These are phyloP conservation scores for Phoma herbarum DNA, from an alignment of 2,329 filamentous ascomycete species.

Conservation along the genomic window DNA sequence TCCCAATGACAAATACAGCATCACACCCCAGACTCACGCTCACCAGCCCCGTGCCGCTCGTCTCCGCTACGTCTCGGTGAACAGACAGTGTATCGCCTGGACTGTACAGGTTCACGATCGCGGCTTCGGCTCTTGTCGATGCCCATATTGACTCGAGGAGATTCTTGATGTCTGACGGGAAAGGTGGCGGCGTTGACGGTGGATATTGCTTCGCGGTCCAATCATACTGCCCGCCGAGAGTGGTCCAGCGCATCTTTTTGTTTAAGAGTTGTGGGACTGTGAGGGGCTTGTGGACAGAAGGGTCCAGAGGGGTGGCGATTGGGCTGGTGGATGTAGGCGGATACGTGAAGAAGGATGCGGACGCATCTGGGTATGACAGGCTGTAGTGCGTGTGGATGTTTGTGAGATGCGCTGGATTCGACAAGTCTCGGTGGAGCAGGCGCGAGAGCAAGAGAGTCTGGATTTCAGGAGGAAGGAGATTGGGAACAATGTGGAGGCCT, in stretches of 20 bases:
- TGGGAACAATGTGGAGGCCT: conserved; percentile 84
- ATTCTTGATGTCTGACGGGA: conserved; percentile 75
- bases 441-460: conserved; percentile 76
- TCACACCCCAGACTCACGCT: conserved; percentile 92
- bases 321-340: conserved; percentile 35
- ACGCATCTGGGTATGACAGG: conserved; percentile 66
- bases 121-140: conserved; percentile 80
- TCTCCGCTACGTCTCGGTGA: conserved; percentile 92
- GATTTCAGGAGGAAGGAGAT: conserved; percentile 72
- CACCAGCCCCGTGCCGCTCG: conserved; percentile 78
- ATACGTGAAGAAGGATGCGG: conserved; percentile 63
- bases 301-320: conserved; percentile 68
- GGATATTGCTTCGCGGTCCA: conserved; percentile 92
- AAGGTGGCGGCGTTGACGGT: conserved; percentile 69
- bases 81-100: conserved; percentile 91
- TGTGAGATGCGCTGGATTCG: conserved; percentile 77
- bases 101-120: conserved; percentile 92
- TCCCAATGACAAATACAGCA: conserved; percentile 83
- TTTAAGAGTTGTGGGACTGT: conserved; percentile 74
- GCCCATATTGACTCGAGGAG: conserved; percentile 78
- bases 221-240: conserved; percentile 93
- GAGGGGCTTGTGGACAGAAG: conserved; percentile 77
- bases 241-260: conserved; percentile 90
- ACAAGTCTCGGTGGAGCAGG: conserved; percentile 80
- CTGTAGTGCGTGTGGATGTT: conserved; percentile 89